Evolutionary conservation across 768 basidiomycete genomes (phyloP), one percentile per base, ranked within the genome.

Genomic region (Kwoniella sp.): DNA sequence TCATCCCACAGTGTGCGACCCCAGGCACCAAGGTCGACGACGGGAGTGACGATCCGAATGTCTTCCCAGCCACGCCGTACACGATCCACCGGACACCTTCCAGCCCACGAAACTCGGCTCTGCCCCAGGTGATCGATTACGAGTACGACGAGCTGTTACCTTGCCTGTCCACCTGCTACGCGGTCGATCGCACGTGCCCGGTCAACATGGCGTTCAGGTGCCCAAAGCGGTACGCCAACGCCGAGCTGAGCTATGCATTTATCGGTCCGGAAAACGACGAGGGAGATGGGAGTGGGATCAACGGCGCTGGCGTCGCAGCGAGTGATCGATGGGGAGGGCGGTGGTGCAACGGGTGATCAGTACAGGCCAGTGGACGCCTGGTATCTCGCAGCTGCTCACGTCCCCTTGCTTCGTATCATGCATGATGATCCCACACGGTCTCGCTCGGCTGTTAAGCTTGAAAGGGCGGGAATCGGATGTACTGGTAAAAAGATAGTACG

Each of bases 181-280:
- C 51, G 5, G 70, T 69, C 4, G 70, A 74, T 50, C 51, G 73
- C 10, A 47, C 60, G 17, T 75, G 74, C 63, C 74, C 74, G n/a
- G 70, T 67, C 8, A 65, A 60, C 47, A 54, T 75, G n/a, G 52
- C 54, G 5, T 72, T 75, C 38, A 42, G 66, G 32, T 75, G 74
- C 51, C 74, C 73, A 9, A 15, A 50, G 3, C 29, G 70, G 9
- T 33, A 38, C 1, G 43, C 56, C 12, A 72, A 58, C 12, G 71
- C 71, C 1, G 46, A 55, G 14, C 4, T 33, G 40, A 69, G 58
- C 29, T 75, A 75, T 55, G 74, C 53, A 1, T 73, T 68, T 49
- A 33, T 59, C 5, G 67, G 67, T 3, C 39, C 60, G n/a, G 65
- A 63, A 20, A 29, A 56, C 11, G 68, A 59, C 10, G 28, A 25